Base-by-base conservation (phyloP, 495 filamentous ascomycete genomes). In the Penicillium samsonianum region DNA sequence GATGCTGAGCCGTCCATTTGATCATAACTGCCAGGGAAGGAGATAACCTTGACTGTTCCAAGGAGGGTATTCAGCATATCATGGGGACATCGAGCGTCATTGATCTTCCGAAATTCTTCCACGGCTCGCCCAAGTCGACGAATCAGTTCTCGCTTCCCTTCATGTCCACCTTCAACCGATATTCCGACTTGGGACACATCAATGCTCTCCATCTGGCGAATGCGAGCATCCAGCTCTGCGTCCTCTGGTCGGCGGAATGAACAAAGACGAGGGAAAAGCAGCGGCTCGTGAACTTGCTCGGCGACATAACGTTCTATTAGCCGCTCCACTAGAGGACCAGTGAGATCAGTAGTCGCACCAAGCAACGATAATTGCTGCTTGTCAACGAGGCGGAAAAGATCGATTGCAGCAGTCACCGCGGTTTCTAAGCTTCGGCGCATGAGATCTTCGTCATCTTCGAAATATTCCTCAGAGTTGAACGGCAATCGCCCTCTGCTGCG, bases 141-240 rank as follows among this genome's bases (percentile, higher is more conserved):
- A 12, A 87, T 80, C 23, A 96, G 75, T 64, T 90, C 87, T 51
- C 87, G 82, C 65, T 91, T 96, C 11, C 82, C 87, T 59, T 77
- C 75, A 37, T 78, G 79, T 1, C 90, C 90, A 22, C 84, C 86
- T 54, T 91, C 88, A 42, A 95, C 87, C 16, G 82, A 77, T 41
- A 98, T 91, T 2, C 95, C 95, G 28, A 98, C 84, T 72, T 99
- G 95, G 3, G 91, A 91, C 41, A 99, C 87, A 67, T 99, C 94
- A 51, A 99, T 87, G 67, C 87, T 87, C 62, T 90, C 85, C 90
- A 97, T 97, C 64, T 95, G 89, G 52, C 90, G 82, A 44, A 97
- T 92, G 60, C 93, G 89, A 17, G 85, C 83, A 68, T 97, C 92
- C 43, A 99, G 73, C 64, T 99, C 93, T n/a, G 85, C 78, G 71